Evolutionary conservation across 768 basidiomycete species (phyloP).

Genomic region (Agaricus subrufescens): DNA sequence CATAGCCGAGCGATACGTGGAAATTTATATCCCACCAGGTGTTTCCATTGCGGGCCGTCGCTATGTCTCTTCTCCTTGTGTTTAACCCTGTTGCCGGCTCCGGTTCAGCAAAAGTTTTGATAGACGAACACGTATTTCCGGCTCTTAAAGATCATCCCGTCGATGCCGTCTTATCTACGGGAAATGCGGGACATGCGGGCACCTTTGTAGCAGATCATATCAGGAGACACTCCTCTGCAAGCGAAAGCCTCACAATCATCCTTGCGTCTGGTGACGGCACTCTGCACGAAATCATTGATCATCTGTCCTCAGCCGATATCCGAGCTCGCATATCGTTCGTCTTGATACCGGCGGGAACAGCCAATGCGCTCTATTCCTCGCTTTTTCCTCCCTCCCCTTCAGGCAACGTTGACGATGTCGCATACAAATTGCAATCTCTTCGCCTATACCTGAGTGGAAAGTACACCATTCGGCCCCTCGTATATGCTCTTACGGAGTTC

Average conservation of each 20-base stretch:
- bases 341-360: slow-evolving; percentile 79
- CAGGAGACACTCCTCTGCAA: slow-evolving; percentile 8
- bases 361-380: slow-evolving; percentile 84
- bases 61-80: slow-evolving; percentile 53
- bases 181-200: slow-evolving; percentile 51
- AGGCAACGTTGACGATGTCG: slow-evolving; percentile 16
- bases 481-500: slow-evolving; percentile 50
- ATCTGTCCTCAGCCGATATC: slow-evolving; percentile 28
- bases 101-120: slow-evolving; percentile 48
- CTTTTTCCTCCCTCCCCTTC: slow-evolving; percentile 52
- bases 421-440: slow-evolving; percentile 52
- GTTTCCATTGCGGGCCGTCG: not conserved
- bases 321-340: slow-evolving; percentile 36
- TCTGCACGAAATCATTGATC: slow-evolving; percentile 81
- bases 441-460: slow-evolving; percentile 41
- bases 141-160: slow-evolving; percentile 43
- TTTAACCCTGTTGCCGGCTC: slow-evolving; percentile 78
- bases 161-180: slow-evolving; percentile 43
- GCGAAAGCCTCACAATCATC: slow-evolving; percentile 36
- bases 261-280: slow-evolving; percentile 91
- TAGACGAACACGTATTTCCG: slow-evolving; percentile 60
- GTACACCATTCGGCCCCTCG: slow-evolving; percentile 33
- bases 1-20: not conserved
- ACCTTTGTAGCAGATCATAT: slow-evolving; percentile 37
- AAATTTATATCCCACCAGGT: too few species aligned